Base-by-base conservation (phyloP, 148 eudicot species). In the Gaultheria prostrata region DNA sequence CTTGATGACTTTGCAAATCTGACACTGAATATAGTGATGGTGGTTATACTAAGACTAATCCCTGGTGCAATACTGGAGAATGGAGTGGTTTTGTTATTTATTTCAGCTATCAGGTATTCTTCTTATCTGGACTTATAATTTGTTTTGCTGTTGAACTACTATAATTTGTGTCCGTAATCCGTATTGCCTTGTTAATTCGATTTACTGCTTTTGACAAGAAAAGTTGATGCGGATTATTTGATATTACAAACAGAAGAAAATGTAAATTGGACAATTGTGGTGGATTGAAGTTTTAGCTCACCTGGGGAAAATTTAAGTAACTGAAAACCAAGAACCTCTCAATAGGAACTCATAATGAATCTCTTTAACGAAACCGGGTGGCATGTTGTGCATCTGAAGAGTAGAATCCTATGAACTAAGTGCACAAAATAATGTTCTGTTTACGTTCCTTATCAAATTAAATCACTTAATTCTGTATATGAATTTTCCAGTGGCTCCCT, bases 81-180 rank as follows among this genome's bases (percentile, higher is more conserved):
- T 43, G 73, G 83, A 80, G 48, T 72, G 75, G 78, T 32, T 80
- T 79, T 80, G 83, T 54, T 54, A 54, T 69, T 32, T 70, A n/a
- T 56, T 21, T 43, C 70, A 17, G 79, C 43, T 65, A 56, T 79
- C 82, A 84, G 86, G 86, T 84, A 84, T 46, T 69, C 74, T 18
- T 11, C 78, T 28, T 53, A 45, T 73, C 28, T 73, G 24, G 54
- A 43, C 15, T 63, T 17, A 2, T 59, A 21, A 4, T 13, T 32
- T 50, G 13, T 24, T 33, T 80, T 7, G 39, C 32, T 15, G 18
- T 39, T 39, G 33, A 43, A 59, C 6, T 39, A 70, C 6, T 59
- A 20, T 24, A 63, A n/a, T 57, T 79, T 56, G 15, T 24, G 24
- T 8, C 32, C 18, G 2, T 77, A 49, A 24, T 8, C 32, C 18